phyloP scores from a whole-genome alignment of 768 basidiomycete species.

The button mushroom (Agaricus bisporus) region DNA sequence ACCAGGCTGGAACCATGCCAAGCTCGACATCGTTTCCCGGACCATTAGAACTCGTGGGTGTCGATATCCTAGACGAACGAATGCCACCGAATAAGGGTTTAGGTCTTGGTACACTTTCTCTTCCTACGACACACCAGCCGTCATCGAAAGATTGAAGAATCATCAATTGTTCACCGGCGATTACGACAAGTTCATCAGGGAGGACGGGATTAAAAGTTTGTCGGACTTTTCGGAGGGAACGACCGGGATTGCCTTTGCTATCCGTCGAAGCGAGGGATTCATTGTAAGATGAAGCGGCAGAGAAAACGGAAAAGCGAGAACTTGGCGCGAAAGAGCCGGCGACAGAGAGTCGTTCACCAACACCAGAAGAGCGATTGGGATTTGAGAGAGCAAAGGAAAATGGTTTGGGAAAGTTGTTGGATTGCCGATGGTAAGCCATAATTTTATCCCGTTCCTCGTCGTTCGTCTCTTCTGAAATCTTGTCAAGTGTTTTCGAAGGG shows the following conservation, averaged over 20 bases:
- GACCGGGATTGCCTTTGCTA: slow-evolving; percentile 20
- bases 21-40: slow-evolving; percentile 42
- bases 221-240: slow-evolving; percentile 46
- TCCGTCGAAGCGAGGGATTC: slow-evolving; percentile 29
- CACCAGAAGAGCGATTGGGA: slow-evolving; percentile 5
- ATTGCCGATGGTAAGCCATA: slow-evolving; percentile 36
- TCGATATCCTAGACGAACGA: neutral
- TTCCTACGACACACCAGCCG: slow-evolving; percentile 73
- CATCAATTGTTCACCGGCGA: slow-evolving; percentile 52
- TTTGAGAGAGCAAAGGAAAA: slow-evolving; percentile 31
- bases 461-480: slow-evolving; percentile 20
- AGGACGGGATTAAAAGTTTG: slow-evolving; percentile 66
- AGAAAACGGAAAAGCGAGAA: slow-evolving; percentile 4
- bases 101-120: slow-evolving; percentile 32
- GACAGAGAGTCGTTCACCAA: slow-evolving; percentile 11
- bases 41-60: slow-evolving; percentile 16
- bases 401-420: slow-evolving; percentile 35
- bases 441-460: slow-evolving; percentile 29
- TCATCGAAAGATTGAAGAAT: slow-evolving; percentile 69
- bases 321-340: slow-evolving; percentile 7
- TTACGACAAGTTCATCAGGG: slow-evolving; percentile 64
- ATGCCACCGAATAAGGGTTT: slow-evolving; percentile 32
- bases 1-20: slow-evolving; percentile 74
- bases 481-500: slow-evolving; percentile 41
- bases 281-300: slow-evolving; percentile 12